A percentile compares a stretch with the other conserved stretches of the same genome.
Conservation (phyloP, 2,329 filamentous ascomycete species). For the Fusarium sp. region DNA sequence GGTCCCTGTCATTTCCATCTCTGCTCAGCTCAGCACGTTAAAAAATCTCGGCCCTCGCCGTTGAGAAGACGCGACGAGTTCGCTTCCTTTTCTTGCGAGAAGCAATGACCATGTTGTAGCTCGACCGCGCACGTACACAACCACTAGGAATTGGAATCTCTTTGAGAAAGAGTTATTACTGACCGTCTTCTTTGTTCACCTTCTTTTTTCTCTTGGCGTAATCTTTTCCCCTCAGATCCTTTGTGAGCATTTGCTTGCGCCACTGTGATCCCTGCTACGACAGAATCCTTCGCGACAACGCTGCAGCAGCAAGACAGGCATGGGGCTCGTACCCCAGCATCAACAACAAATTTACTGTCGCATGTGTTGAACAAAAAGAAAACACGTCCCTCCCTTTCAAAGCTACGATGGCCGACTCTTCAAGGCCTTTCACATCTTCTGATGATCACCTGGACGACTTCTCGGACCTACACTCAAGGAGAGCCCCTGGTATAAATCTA, state of each 20-base stretch:
- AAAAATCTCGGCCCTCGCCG: not conserved
- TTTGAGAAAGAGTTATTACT: not conserved
- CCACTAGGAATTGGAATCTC: not conserved
- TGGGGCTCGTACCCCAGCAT: constrained; percentile 23
- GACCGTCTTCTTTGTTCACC: constrained; percentile 8
- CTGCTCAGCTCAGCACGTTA: not conserved
- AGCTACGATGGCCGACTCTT: constrained; percentile 38
- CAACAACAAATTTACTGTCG: constrained; percentile 6
- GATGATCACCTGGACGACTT: constrained; percentile 27
- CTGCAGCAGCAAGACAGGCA: constrained; percentile 12
- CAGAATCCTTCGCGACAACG: not conserved
- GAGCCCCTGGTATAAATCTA: constrained; percentile 34
- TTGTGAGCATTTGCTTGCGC: constrained; percentile 20
- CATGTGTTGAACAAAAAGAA: constrained; percentile 16
- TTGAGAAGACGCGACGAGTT: not conserved
- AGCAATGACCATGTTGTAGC: constrained; percentile 4
- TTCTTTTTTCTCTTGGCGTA: not conserved
- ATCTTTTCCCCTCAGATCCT: not conserved
- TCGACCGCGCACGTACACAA: constrained; percentile 3
- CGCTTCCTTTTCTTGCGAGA: not conserved
- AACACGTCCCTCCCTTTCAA: not conserved
- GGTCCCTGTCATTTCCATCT: constrained; percentile 13
- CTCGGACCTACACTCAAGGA: constrained; percentile 23
- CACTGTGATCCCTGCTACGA: constrained; percentile 21
- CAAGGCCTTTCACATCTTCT: constrained; percentile 23